Conservation (phyloP, 1,284 basidiomycete genomes). For the Wolfiporia cocos region DNA sequence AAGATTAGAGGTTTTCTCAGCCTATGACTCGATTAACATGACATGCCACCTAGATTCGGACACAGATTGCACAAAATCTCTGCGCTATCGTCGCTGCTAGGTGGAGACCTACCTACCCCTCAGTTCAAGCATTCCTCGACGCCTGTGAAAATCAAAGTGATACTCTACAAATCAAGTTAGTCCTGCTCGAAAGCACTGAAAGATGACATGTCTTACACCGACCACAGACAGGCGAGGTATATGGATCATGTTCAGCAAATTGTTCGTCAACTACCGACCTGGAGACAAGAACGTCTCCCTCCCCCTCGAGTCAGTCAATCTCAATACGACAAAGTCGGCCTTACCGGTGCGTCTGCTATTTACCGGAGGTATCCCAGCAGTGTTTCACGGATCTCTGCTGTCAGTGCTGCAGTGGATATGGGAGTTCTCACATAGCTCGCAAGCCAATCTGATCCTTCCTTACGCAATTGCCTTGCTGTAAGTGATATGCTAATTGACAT, state of each 20-base stretch:
- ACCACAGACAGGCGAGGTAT: slow-evolving; percentile 49
- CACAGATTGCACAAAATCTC: slow-evolving; percentile 65
- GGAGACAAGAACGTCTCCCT: slow-evolving; percentile 74
- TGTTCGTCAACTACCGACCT: slow-evolving; percentile 51
- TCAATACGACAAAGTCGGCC: slow-evolving; percentile 84
- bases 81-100: slow-evolving; percentile 54
- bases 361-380: background rate
- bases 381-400: slow-evolving; percentile 11
- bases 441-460: slow-evolving; percentile 65
- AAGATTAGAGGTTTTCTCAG: slow-evolving; percentile 12
- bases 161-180: slow-evolving; percentile 58
- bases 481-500: slow-evolving; percentile 23
- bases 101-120: slow-evolving; percentile 76
- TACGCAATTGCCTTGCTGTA: slow-evolving; percentile 75
- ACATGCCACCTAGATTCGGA: slow-evolving; percentile 51
- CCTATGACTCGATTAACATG: slow-evolving; percentile 1
- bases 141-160: slow-evolving; percentile 59
- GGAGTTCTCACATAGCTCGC: slow-evolving; percentile 63
- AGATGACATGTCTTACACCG: background rate
- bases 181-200: slow-evolving; percentile 3
- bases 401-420: slow-evolving; percentile 78
- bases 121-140: slow-evolving; percentile 55
- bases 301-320: slow-evolving; percentile 79
- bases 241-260: slow-evolving; percentile 50
- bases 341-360: slow-evolving; percentile 49